Evolutionary conservation across 2,329 filamentous ascomycete genomes (phyloP).

Genomic region (Albophoma yamanashiensis): DNA sequence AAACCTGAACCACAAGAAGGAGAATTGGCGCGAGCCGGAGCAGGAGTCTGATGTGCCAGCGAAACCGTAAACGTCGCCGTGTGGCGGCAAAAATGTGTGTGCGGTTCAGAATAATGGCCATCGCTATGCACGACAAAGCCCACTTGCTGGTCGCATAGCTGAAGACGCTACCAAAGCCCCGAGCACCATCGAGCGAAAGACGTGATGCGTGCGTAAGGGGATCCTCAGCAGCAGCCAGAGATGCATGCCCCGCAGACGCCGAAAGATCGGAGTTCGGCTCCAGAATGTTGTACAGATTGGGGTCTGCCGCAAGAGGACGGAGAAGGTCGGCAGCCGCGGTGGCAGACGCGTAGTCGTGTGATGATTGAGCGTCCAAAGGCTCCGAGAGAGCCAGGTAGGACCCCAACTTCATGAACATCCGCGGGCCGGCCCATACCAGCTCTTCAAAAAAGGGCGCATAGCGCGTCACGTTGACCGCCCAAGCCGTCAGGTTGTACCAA

Average conservation of each 20-base stretch:
- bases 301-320: conserved; percentile 11
- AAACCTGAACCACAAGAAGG: conserved; percentile 58
- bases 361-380: conserved; percentile 39
- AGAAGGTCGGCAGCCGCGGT: conserved; percentile 10
- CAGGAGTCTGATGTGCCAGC: conserved; percentile 59
- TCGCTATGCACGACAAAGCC: conserved; percentile 78
- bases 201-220: conserved; percentile 22
- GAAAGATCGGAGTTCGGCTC: conserved; percentile 8
- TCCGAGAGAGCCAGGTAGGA: conserved; percentile 52
- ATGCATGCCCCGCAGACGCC: background rate
- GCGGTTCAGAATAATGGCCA: conserved; percentile 80
- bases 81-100: conserved; percentile 91
- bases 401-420: conserved; percentile 58
- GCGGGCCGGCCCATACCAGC: conserved; percentile 57
- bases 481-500: conserved; percentile 45
- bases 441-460: conserved; percentile 57
- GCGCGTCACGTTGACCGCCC: conserved; percentile 48
- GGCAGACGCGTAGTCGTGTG: conserved; percentile 9
- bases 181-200: conserved; percentile 47
- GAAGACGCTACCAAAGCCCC: conserved; percentile 76
- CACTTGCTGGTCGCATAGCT: conserved; percentile 86
- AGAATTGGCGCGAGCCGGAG: conserved; percentile 63
- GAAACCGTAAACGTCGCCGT: conserved; percentile 64
- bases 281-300: conserved; percentile 19
- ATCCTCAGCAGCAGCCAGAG: conserved; percentile 6